Base-by-base conservation (phyloP, 2,329 filamentous ascomycete genomes). In the Coniochaeta sp. region DNA sequence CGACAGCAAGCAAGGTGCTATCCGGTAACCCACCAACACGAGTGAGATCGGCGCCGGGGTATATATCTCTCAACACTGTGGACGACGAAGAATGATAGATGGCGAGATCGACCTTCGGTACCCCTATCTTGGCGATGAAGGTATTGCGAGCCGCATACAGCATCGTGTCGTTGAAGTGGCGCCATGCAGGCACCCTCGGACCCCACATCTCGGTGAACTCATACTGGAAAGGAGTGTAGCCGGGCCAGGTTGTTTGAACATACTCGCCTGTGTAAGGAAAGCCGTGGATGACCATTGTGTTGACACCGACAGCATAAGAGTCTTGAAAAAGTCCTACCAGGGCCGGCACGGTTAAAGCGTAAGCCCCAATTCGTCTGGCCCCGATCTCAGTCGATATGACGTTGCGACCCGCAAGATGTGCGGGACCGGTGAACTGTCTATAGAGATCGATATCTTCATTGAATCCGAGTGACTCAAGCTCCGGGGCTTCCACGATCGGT, bases 401-500 rank as follows among this genome's bases (percentile, higher is more conserved):
- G 47, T 63, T 64, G 28, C 63, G 61, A 1, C 61, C 62, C 11
- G 59, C 61, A 3, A 70, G 50, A 50, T 68, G 65, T 4, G 66
- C 66, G 0, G 67, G 62, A 6, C 68, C 67, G 0, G 66, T 65
- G 55, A 68, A 66, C 47, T 66, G 61, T 2, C 64, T 63, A 58
- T 67, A 69, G 9, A 58, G 55, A 26, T 65, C 64, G 34, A 67
- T 64, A 33, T 55, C 63, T 50, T 68, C 65, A 26, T 54, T 60
- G 56, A 70, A 70, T n/a, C 62, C 67, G 26, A 67, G 62, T 0
- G 64, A 65, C 57, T 70, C 67, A 4, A 65, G 60, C 55, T 70
- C 67, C 6, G 67, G 68, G 0, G 62, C 64, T 22, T 61, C 62
- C 17, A 68, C 63, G 6, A 63, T 31, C 0, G 63, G 63, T 5